Conservation (phyloP, 2,329 filamentous ascomycete species). For the Colletotrichum sp. region DNA sequence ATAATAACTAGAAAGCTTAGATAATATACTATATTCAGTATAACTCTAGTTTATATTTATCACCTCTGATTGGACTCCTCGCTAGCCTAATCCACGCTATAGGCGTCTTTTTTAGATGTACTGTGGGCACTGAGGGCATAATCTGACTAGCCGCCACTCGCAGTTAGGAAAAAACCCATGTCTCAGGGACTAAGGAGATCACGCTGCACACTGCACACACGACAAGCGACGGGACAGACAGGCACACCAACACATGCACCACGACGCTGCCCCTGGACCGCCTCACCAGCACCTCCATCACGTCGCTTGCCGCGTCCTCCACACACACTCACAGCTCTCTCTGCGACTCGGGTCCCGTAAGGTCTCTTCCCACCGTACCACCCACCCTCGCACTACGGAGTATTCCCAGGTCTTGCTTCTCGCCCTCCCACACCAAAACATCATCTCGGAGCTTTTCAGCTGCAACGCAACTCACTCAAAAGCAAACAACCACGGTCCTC, state of each 20-base stretch:
- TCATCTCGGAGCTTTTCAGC: conserved; percentile 14
- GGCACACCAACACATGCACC: not conserved
- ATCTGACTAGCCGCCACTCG: no score
- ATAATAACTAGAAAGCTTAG: no score
- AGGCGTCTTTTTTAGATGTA: accelerated
- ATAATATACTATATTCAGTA: no score
- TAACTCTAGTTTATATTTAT: no score
- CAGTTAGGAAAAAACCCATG: no score
- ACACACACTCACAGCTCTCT: not conserved
- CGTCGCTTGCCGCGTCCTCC: not conserved
- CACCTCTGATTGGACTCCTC: no score
- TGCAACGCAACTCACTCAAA: conserved; percentile 5
- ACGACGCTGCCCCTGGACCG: not conserved
- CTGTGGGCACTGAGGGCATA: accelerated
- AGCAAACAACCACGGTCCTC: not conserved
- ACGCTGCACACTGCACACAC: not conserved
- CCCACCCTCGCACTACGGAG: not conserved
- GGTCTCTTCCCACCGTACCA: not conserved
- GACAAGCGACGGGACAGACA: not conserved
- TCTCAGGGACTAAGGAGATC: not conserved
- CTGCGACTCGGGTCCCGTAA: not conserved
- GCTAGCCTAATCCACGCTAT: no score
- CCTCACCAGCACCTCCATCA: not conserved
- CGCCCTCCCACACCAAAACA: not conserved
- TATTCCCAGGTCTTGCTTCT: not conserved